Base-by-base conservation (phyloP, 2,329 filamentous ascomycete species). In the Apiospora pterosperma region DNA sequence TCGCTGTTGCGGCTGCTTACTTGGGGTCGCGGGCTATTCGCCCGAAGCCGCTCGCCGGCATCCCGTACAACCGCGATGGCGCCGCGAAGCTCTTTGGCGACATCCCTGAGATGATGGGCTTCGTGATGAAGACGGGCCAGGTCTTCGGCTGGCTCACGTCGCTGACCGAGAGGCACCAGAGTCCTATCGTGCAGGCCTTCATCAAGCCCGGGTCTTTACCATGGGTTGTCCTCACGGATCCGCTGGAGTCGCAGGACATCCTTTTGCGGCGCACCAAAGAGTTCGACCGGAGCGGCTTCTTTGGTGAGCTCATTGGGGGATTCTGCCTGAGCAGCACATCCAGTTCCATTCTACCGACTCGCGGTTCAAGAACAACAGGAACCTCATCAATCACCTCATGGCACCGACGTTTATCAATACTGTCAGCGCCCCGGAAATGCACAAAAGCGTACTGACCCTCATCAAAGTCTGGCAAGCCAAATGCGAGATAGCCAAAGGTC, bases 141-240 rank as follows among this genome's bases (percentile, higher is more conserved):
- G 38, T 23, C 63, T 60, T 62, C 74, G 70, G 63, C 67, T 75
- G 66, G 72, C 68, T 72, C 61, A 75, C 72, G 10, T 74, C 73
- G n/a, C 67, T 76, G 14, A 73, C 71, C 3, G 64, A 64, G 23
- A 72, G 72, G 11, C 74, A 78, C 59, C 67, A 78, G 6, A 77
- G 76, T 12, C 80, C 81, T 0, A 75, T 85, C 64, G 70, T 79
- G 6, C 84, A 86, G 67, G 71, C 81, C 6, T 85, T 85, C 69
- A 70, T 83, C 62, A 72, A 73, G 7, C 82, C 83, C 0, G 67
- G 69, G 21, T 8, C 41, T 1, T 73, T 73, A 34, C 84, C 82
- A 2, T 77, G 75, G 69, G 73, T 85, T 0, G 63, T 85, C 4
- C 66, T 85, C 4, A 73, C 76, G 23, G 81, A 82, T 64, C 78